A percentile compares a stretch with the other conserved stretches of the same genome.
phyloP scores from a whole-genome alignment of 148 eudicot species.

The Talinum fruticosum region DNA sequence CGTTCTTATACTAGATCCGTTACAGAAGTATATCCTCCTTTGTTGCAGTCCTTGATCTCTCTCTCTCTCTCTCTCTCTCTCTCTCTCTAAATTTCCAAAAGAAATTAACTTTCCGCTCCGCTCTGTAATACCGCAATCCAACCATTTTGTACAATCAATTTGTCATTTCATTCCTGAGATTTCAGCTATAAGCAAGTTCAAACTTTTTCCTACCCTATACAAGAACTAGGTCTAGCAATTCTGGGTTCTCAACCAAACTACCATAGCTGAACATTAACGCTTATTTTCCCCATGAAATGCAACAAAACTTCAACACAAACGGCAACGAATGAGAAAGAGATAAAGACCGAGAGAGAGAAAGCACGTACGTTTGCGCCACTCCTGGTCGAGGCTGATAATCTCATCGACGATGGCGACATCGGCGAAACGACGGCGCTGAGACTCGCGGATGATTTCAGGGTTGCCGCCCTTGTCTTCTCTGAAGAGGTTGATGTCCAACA shows the following conservation, averaged over 20 bases:
- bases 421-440: constrained; percentile 74
- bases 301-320: neutral
- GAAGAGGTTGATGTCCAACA: constrained; percentile 88
- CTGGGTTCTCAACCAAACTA: neutral
- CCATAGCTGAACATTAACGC: neutral
- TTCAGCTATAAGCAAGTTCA: neutral
- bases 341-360: neutral
- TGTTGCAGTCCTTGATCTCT: neutral
- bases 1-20: neutral
- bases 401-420: constrained; percentile 67
- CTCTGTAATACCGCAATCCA: neutral
- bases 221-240: neutral
- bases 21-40: neutral
- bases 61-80: neutral
- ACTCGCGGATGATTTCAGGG: constrained; percentile 77
- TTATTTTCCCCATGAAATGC: neutral
- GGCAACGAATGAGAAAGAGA: neutral
- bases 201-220: neutral
- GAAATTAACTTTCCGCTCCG: neutral
- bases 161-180: neutral
- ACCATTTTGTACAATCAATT: neutral
- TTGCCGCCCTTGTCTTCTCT: constrained; percentile 72
- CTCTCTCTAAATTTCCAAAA: neutral
- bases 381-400: constrained; percentile 59
- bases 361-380: constrained; percentile 62